Base-by-base conservation (phyloP, 2,329 filamentous ascomycete genomes). In the Fulvia fulva region DNA sequence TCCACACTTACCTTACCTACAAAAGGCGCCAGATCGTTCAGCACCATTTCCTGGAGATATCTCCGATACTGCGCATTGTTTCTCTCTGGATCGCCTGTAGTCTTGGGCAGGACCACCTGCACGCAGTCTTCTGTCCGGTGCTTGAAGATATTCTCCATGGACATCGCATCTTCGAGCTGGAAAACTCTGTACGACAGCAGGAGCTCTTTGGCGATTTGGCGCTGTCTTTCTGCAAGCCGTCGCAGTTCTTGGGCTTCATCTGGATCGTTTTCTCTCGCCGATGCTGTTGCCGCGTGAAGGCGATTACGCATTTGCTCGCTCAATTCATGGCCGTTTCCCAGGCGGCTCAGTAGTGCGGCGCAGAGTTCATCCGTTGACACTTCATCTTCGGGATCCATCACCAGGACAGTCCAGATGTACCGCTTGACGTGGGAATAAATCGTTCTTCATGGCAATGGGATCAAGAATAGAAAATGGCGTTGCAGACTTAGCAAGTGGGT, bases 51-150 rank as follows among this genome's bases (percentile, higher is more conserved):
- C 23, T 56, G 46, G 11, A 56, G 32, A 23, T 56, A 56, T 19
- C 23, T 50, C 25, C 54, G 22, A 41, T 51, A 56, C 34, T 56
- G 54, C 32, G 23, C 41, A 46, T 56, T 56, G 54, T 56, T 56
- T 11, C 54, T 28, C 11, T 56, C 54, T 1, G 46, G 54, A 1
- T 23, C 28, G 32, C 46, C 30, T 14, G 54, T 46, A 16, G 45
- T 56, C 32, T 19, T 50, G 7, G 54, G 46, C 22, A 56, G 45
- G 16, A 46, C 43, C 11, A 50, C 22, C 14, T 56, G 54, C 21
- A 56, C 46, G 32, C 54, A 51, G 46, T 56, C 54, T 43, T 43
- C 23, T n/a, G 54, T 56, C 3, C 54, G 54, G 25, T 51, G 46
- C 46, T 44, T 26, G 47, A 51, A 56, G 34, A 56, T 44, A 8